phyloP scores from a whole-genome alignment of 495 filamentous ascomycete genomes.

The Penicillium subrubescens region DNA sequence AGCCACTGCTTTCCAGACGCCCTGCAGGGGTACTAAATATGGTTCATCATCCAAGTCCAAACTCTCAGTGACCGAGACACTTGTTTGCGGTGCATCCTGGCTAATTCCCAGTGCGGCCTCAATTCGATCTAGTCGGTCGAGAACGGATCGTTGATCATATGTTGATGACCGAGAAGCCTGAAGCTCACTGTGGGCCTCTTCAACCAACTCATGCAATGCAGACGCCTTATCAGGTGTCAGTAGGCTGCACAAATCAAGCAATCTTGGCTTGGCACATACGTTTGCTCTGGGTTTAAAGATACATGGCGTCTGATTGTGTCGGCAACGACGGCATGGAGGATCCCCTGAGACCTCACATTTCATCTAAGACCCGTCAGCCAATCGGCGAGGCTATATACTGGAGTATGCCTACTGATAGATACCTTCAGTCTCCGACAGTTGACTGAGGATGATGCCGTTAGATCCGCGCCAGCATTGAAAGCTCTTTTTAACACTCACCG shows the following conservation, averaged over 20 bases:
- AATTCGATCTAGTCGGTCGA: constrained; percentile 40
- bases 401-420: not conserved
- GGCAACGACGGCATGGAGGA: constrained; percentile 41
- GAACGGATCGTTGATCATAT: constrained; percentile 30
- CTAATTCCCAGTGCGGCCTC: constrained; percentile 38
- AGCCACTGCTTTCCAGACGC: constrained; percentile 33
- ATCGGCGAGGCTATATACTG: not conserved
- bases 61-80: not conserved
- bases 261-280: constrained; percentile 22
- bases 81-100: constrained; percentile 10
- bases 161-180: constrained; percentile 2
- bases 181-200: constrained; percentile 11
- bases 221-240: constrained; percentile 31
- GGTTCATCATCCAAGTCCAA: constrained; percentile 14
- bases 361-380: constrained; percentile 30
- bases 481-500: constrained; percentile 26
- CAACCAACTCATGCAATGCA: constrained; percentile 27
- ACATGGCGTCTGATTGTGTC: constrained; percentile 34
- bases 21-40: constrained; percentile 23
- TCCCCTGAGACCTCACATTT: constrained; percentile 44
- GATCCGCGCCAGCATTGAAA: not conserved
- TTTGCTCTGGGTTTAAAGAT: constrained; percentile 46
- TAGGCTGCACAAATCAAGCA: not conserved
- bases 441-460: constrained; percentile 28
- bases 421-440: constrained; percentile 46